phyloP scores from a whole-genome alignment of 352 stramenopile species.

The Hyphochytrium catenoides region DNA sequence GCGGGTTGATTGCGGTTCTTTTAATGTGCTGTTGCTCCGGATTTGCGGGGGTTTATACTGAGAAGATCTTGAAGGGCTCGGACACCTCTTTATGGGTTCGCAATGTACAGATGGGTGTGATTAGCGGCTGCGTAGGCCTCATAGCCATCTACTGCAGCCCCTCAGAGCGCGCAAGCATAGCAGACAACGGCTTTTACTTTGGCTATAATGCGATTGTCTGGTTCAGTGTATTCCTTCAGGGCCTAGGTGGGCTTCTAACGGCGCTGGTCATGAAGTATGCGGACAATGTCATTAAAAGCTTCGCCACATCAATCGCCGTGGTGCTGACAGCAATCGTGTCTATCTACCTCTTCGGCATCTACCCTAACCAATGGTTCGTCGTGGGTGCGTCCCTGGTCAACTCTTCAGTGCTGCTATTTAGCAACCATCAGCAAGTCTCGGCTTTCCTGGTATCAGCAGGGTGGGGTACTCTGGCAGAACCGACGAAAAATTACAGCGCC shows the following conservation, averaged over 20 bases:
- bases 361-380: conserved; percentile 39
- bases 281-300: conserved; percentile 72
- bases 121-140: too few species aligned
- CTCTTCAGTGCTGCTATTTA: too few species aligned
- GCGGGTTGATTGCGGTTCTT: conserved; percentile 51
- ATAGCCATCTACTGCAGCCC: too few species aligned
- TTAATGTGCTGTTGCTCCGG: too few species aligned
- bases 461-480: too few species aligned
- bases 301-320: conserved; percentile 59
- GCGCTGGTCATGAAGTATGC: conserved; percentile 58
- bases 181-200: conserved; percentile 39
- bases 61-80: conserved; percentile 65
- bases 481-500: too few species aligned
- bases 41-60: conserved; percentile 56
- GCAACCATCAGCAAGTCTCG: too few species aligned
- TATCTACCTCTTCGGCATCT: conserved; percentile 61
- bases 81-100: too few species aligned
- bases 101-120: too few species aligned
- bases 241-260: conserved; percentile 49
- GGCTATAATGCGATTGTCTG: conserved; percentile 45
- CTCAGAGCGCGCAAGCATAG: too few species aligned
- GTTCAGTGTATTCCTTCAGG: conserved; percentile 47
- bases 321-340: conserved; percentile 65
- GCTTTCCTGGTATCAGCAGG: too few species aligned
- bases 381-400: conserved; percentile 36